Percentiles rank a stretch among this genome's conserved stretches.
These are phyloP conservation scores for Gigaspora rosea DNA, from an alignment of 192 early-diverging fungal genomes.

Conservation along the genomic window DNA sequence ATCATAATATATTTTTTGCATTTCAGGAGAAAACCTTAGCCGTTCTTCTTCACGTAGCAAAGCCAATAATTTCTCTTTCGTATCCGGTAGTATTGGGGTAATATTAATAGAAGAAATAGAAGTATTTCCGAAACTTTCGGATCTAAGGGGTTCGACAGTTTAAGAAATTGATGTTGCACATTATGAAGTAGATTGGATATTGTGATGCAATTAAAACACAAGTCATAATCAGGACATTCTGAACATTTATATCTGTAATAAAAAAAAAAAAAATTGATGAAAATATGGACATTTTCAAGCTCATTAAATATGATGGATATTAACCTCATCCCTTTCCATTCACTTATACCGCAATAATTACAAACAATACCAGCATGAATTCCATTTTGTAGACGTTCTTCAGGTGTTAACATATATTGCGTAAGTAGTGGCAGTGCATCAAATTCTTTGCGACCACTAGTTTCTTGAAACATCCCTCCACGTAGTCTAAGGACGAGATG, in stretches of 20 bases:
- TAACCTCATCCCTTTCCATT: slow-evolving; percentile 31
- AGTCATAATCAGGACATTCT: slow-evolving; percentile 19
- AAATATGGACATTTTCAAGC: neutral
- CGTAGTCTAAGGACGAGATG: slow-evolving; percentile 70
- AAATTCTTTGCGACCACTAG: too few relatives aligned
- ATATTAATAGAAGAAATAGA: neutral
- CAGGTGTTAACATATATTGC: slow-evolving; percentile 2
- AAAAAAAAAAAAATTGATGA: neutral
- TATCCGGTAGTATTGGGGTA: neutral
- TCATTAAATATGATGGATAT: neutral
- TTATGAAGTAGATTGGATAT: slow-evolving; percentile 23
- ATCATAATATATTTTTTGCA: slow-evolving; percentile 26
- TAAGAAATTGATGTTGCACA: slow-evolving; percentile 7
- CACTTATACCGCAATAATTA: slow-evolving; percentile 20
- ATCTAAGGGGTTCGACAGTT: slow-evolving; percentile 5
- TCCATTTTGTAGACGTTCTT: slow-evolving; percentile 19
- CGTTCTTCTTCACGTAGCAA: slow-evolving; percentile 22
- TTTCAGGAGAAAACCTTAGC: slow-evolving; percentile 27
- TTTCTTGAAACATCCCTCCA: slow-evolving; percentile 40
- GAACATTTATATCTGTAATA: neutral
- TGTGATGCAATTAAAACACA: slow-evolving; percentile 16
- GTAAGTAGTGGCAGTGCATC: too few relatives aligned
- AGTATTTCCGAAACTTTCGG: neutral
- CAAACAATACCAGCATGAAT: slow-evolving; percentile 26
- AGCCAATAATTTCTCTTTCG: neutral